Base-by-base conservation (phyloP, 106 monocot species). In the Allium sativum region DNA sequence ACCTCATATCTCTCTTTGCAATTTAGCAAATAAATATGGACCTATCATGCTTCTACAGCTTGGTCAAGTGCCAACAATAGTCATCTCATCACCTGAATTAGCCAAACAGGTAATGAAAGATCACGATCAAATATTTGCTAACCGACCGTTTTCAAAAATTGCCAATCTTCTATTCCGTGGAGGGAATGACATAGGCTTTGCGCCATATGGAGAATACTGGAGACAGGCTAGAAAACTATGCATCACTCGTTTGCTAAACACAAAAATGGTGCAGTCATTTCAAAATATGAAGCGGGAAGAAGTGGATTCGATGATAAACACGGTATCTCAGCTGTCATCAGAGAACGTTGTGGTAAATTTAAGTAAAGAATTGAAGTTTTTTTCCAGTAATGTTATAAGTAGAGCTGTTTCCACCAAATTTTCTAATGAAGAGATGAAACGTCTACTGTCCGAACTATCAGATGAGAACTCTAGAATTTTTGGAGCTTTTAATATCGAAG, bases 191-290 rank as follows among this genome's bases (percentile, higher is more conserved):
- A 17, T 55, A 14, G 55, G 16, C 16, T 55, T 55, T 3, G 55
- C 55, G 18, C 31, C 31, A 31, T 14, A 55, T 4, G 55, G 55
- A 9, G 55, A 55, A 9, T 19, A 55, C 55, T 55, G 55, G 55
- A 55, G 55, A 18, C 55, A 55, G 17, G 7, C 20, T 7, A 14
- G 55, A 19, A 55, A 55, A 19, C 55, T 55, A 9, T 55, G 12
- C 16, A 19, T 55, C 9, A 55, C 16, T 17, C 55, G 4, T 17
- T 19, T 55, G 16, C 16, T 55, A 19, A 19, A 19, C 3, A 1
- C 55, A 12, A 55, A 55, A 19, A 55, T 55, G 55, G 17, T 55
- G 55, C 55, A 18, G 20, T 55, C 55, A 55, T 55, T 55, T 55
- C 55, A 7, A 9, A 12, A 55, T 9, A 18, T 55, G 10, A n/a